A percentile compares a stretch with the other conserved stretches of the same genome.
These are phyloP conservation scores for Abrus pulchellus DNA, from an alignment of 306 rosid species.

Conservation along the genomic window DNA sequence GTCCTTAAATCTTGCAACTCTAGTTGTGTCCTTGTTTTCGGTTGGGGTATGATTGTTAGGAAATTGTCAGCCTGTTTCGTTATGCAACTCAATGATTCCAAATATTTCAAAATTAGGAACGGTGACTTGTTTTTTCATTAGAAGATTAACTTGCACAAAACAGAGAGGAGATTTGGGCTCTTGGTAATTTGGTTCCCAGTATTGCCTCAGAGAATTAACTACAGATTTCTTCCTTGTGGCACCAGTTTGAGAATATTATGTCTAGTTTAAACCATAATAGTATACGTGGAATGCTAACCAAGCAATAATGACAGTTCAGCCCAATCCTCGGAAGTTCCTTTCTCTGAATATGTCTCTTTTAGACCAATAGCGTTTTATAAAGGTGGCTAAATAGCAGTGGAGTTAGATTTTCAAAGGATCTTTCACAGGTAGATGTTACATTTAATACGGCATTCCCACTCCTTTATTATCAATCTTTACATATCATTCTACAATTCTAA, in stretches of 20 bases:
- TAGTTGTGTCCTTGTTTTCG: neutral
- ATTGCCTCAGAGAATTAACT: constrained; percentile 11
- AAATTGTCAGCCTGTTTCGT: neutral
- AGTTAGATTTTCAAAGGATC: neutral
- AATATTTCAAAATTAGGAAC: constrained; percentile 1
- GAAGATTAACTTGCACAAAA: neutral
- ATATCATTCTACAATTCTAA: neutral
- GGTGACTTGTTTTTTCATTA: neutral
- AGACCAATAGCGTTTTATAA: neutral
- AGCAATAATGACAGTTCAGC: constrained; percentile 9
- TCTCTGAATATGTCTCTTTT: neutral
- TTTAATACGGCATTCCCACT: neutral
- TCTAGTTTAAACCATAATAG: constrained; percentile 3
- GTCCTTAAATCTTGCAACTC: neutral
- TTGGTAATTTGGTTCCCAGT: neutral
- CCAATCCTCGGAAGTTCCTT: constrained; percentile 13
- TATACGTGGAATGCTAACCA: neutral
- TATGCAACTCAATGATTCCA: neutral
- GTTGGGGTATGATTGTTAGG: constrained; percentile 5
- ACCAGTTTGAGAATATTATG: neutral
- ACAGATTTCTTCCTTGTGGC: neutral
- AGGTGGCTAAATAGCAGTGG: neutral
- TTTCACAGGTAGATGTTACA: neutral
- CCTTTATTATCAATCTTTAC: neutral
- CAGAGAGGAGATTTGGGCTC: neutral